Conservation (phyloP, 768 basidiomycete genomes). For the Strobilomyces confusus region DNA sequence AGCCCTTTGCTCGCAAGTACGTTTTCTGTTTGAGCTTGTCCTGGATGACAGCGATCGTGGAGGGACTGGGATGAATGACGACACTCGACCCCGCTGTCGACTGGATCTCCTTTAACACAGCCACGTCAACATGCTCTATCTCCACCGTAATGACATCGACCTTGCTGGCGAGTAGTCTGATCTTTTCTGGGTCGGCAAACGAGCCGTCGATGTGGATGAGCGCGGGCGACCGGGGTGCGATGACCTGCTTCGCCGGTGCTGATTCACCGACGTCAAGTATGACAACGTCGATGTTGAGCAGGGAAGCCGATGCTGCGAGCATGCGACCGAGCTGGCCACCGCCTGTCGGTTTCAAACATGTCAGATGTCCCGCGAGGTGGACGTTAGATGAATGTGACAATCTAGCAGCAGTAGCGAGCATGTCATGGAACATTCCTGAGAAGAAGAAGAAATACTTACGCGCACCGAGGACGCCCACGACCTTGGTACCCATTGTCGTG, state of each 20-base stretch:
- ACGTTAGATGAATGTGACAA: background rate
- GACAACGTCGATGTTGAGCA: conserved; percentile 77
- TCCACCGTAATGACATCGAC: conserved; percentile 92
- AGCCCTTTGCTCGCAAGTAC: conserved; percentile 46
- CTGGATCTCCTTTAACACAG: conserved; percentile 52
- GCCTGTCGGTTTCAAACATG: conserved; percentile 43
- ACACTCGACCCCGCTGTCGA: conserved; percentile 26
- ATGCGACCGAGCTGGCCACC: conserved; percentile 98
- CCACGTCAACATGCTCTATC: conserved; percentile 92
- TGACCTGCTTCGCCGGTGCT: conserved; percentile 86
- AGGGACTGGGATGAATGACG: conserved; percentile 70
- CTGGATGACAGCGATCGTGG: conserved; percentile 84
- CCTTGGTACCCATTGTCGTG: conserved; percentile 23
- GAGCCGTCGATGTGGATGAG: conserved; percentile 80
- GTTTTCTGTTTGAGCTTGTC: conserved; percentile 64
- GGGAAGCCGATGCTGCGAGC: conserved; percentile 86
- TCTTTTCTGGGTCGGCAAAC: conserved; percentile 76
- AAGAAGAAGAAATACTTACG: conserved; percentile 15
- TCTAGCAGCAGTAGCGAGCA: conserved; percentile 14
- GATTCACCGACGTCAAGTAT: conserved; percentile 81
- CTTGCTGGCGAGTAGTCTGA: conserved; percentile 70
- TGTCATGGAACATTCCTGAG: background rate
- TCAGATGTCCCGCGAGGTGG: background rate
- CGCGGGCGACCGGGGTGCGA: conserved; percentile 48
- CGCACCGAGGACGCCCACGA: conserved; percentile 30